Percentiles rank a stretch among this genome's conserved stretches.
Evolutionary conservation across 441 rosid genomes (phyloP).

Genomic region (Gossypium aridum): DNA sequence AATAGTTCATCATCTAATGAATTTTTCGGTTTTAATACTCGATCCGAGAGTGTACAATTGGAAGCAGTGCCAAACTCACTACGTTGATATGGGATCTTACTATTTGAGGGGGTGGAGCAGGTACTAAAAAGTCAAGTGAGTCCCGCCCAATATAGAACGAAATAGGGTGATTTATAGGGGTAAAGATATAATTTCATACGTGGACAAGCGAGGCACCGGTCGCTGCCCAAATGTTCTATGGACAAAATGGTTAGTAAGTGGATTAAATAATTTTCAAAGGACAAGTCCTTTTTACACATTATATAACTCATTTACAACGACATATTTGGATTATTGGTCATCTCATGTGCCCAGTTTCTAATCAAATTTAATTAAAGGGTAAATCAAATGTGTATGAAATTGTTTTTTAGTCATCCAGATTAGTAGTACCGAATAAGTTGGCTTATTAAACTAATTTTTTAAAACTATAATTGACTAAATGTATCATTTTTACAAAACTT

Average conservation of each 20-base stretch:
- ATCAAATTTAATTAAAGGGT: not conserved
- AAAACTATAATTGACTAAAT: too few species aligned
- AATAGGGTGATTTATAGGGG: not conserved
- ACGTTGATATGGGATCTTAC: slow-evolving; percentile 6
- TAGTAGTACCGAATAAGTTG: too few species aligned
- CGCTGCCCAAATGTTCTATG: slow-evolving; percentile 20
- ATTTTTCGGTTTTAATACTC: too few species aligned
- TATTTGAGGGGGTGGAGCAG: not conserved
- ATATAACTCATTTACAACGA: not conserved
- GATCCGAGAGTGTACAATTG: too few species aligned
- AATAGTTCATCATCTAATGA: too few species aligned
- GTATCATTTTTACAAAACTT: too few species aligned
- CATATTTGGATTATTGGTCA: slow-evolving; percentile 14
- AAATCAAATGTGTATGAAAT: not conserved
- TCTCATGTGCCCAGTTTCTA: not conserved
- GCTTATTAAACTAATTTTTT: too few species aligned
- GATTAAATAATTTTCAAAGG: slow-evolving; percentile 16
- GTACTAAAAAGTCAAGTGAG: slow-evolving; percentile 7
- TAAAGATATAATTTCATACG: not conserved
- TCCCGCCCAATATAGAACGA: not conserved
- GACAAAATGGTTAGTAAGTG: slow-evolving; percentile 12
- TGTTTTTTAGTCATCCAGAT: not conserved
- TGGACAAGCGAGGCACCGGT: not conserved
- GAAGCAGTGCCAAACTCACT: too few species aligned
- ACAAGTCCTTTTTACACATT: not conserved